Evolutionary conservation across 176 grass and related monocot species (phyloP).

Genomic region (Eragrostis nindensis): DNA sequence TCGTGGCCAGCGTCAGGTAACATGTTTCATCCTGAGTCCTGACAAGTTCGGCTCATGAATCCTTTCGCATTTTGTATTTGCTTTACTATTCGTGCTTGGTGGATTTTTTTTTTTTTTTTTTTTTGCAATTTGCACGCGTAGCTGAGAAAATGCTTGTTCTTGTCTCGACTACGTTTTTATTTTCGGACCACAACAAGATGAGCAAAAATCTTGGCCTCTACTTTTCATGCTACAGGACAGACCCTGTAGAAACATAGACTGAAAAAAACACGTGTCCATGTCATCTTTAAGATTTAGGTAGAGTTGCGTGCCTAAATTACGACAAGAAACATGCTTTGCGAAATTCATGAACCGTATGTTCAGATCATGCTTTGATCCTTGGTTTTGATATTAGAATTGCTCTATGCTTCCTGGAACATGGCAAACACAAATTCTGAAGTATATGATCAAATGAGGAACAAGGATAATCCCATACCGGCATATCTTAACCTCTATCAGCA

Average conservation of each 20-base stretch:
- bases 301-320: neutral
- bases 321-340: neutral
- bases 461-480: neutral
- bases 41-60: too few relatives aligned
- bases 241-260: neutral
- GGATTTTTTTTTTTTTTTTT: too few relatives aligned
- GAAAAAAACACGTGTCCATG: neutral
- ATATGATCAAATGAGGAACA: neutral
- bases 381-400: neutral
- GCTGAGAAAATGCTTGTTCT: neutral
- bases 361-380: neutral
- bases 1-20: slow-evolving; percentile 72
- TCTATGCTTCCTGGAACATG: neutral
- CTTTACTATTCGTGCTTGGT: too few relatives aligned
- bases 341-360: neutral
- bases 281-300: slow-evolving; percentile 13
- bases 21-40: too few relatives aligned
- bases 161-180: neutral
- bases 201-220: slow-evolving; percentile 1
- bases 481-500: neutral
- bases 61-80: too few relatives aligned
- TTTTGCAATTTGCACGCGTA: neutral
- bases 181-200: neutral
- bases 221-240: neutral
- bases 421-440: neutral